Base-by-base conservation (phyloP, 73 alveolate genomes). In the Paramecium biaurelia region DNA sequence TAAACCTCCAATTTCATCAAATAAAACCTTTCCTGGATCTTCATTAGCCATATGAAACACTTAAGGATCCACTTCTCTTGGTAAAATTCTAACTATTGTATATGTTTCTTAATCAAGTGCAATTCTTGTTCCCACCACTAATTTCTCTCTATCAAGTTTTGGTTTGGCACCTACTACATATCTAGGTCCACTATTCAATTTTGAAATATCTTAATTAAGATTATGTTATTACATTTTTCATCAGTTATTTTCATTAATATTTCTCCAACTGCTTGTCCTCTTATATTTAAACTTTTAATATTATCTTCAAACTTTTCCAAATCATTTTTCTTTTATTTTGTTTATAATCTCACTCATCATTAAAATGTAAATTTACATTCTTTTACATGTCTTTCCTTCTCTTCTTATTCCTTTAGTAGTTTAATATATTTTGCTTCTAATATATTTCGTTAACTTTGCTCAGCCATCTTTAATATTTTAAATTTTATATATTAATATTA, bases 1-100 rank as follows among this genome's bases (percentile, higher is more conserved):
- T 32, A 99, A 95, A 28, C 99, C 99, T 35, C 99, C 99, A 9
- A 98, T 98, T 30, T 97, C 98, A 42, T 98, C 95, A 90, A 93
- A 97, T 7, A 97, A 94, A 18, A 97, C 99, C 43, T 96, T 93
- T 24, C 99, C 99, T 47, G 99, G 99, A 88, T 96, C 99, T 93
- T 99, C 99, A 47, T 98, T 96, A 86, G 97, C 89, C 99, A 99
- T 99, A 96, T 98, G 97, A 95, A 95, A 98, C 37, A 99, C 99
- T 94, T 92, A 84, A 8, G 99, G 99, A 92, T 99, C 99, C 28
- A 99, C 99, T 95, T 99, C 99, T 76, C 99, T 94, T 14, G 99
- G 99, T 15, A 99, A 92, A 23, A 96, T 96, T 76, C 99, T 96
- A 99, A 99, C 98, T 93, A 99, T 97, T 38, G 99, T 99, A 87